Percentiles rank a stretch among this genome's conserved stretches.
Evolutionary conservation across 1,284 basidiomycete species (phyloP).

Genomic region (Irpex rosettiformis): DNA sequence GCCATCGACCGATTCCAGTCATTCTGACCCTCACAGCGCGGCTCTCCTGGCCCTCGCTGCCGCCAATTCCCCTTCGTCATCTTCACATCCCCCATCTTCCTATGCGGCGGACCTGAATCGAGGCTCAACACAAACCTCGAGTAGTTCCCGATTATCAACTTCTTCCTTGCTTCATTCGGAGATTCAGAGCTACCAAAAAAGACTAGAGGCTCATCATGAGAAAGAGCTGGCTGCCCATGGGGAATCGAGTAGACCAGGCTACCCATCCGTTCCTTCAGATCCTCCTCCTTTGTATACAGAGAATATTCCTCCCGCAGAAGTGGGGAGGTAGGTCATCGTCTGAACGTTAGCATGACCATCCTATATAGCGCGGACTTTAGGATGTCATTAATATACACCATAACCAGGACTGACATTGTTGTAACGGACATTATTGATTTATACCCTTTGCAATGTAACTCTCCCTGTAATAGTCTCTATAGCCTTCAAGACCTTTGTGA

Average conservation of each 20-base stretch:
- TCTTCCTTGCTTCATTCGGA: conserved; percentile 14
- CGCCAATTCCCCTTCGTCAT: conserved; percentile 13
- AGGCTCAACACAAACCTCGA: conserved; percentile 13
- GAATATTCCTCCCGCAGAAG: neutral
- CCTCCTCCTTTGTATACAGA: conserved; percentile 26
- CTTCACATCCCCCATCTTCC: conserved; percentile 16
- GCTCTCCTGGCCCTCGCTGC: conserved; percentile 5
- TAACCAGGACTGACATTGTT: too few relatives aligned
- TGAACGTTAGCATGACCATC: too few relatives aligned
- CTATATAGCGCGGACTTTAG: too few relatives aligned
- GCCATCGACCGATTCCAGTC: neutral
- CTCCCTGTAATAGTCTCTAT: neutral
- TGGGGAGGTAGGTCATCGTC: neutral
- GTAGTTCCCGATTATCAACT: neutral
- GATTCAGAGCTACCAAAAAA: conserved; percentile 27
- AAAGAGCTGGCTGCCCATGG: conserved; percentile 17
- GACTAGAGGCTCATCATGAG: conserved; percentile 25
- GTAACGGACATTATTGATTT: neutral
- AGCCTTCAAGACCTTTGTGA: conserved; percentile 19
- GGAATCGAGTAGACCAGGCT: conserved; percentile 11
- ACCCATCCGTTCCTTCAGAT: conserved; percentile 18
- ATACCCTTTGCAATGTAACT: neutral
- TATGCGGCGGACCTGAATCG: conserved; percentile 16
- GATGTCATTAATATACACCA: too few relatives aligned
- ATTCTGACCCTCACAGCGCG: conserved; percentile 4